Base-by-base conservation (phyloP, 1,139 yeast species). In the Williopsis jadinii region DNA sequence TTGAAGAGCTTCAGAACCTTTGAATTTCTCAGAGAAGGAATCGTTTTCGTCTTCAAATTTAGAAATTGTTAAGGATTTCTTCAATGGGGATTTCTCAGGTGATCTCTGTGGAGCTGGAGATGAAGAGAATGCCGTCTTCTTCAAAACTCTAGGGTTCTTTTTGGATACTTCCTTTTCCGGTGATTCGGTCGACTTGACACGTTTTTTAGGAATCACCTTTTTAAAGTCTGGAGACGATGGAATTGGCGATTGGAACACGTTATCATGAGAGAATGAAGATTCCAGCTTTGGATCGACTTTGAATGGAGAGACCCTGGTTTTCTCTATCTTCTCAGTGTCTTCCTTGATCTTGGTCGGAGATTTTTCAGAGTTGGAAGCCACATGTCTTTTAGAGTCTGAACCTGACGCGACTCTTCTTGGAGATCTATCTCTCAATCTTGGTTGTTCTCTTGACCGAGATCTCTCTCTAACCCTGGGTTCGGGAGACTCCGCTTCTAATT, bases 211-310 rank as follows among this genome's bases (percentile, higher is more conserved):
- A 14, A 53, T 51, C 2, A 33, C 9, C 32, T 51, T 52, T 15
- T 42, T 44, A 24, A 37, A 29, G 5, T 45, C 48, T 9, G 51
- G 48, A 0, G 56, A 49, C 5, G 49, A 40, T 2, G 43, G 41
- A 2, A 29, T 15, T 12, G 56, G 44, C 0, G 68, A 54, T 48
- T 71, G 75, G 53, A 71, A 70, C 3, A 68, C 62, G 46, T 70
- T 71, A 27, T 68, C 67, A 30, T 56, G 53, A 2, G 67, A 59
- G 46, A 71, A 70, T 5, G 69, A 62, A 27, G 56, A 55, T 32
- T 51, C 57, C 28, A 40, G 28, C 24, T 41, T 45, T 9, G 49
- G 37, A 5, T 37, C 46, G 24, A 47, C 42, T 24, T 49, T 49
- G 36, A 49, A 51, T 5, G 32, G 32, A 28, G 30, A 28, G 6